Conservation (phyloP, 108 stramenopile genomes). For the Pseudonitzschia pungens region DNA sequence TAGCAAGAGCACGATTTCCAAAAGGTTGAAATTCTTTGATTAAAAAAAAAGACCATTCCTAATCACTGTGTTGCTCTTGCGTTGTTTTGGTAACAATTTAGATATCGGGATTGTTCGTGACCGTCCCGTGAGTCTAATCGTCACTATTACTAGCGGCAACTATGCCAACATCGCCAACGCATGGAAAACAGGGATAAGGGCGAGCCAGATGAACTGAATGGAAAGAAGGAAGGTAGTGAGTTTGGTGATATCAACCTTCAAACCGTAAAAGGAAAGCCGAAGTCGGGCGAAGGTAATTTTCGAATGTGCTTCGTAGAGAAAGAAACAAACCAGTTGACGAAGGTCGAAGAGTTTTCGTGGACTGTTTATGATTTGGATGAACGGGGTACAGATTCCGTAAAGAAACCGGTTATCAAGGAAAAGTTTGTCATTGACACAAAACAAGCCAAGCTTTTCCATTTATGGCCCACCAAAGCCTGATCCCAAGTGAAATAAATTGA, state of each 20-base stretch:
- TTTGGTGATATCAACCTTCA: slow-evolving; percentile 6
- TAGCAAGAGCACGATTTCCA: too few relatives aligned
- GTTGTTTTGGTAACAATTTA: not conserved
- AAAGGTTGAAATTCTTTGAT: too few relatives aligned
- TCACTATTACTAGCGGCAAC: slow-evolving; percentile 1
- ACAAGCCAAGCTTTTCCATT: not conserved
- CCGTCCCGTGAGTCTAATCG: not conserved
- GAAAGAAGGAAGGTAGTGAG: not conserved
- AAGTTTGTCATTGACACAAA: not conserved
- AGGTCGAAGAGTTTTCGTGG: not conserved
- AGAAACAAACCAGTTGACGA: not conserved
- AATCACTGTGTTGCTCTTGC: not conserved
- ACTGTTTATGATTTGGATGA: slow-evolving; percentile 1
- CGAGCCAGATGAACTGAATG: not conserved
- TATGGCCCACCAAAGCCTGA: not conserved
- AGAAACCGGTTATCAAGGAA: not conserved
- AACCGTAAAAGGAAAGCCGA: slow-evolving; percentile 8
- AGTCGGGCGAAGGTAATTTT: slow-evolving; percentile 8
- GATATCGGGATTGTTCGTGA: not conserved
- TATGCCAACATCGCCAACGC: not conserved
- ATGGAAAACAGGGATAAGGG: not conserved
- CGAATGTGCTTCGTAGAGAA: not conserved
- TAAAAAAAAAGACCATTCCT: not conserved
- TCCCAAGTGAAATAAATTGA: not conserved
- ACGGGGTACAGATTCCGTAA: not conserved